Evolutionary conservation across 106 monocot genomes (phyloP).

Genomic region (Dendrobium nobile): DNA sequence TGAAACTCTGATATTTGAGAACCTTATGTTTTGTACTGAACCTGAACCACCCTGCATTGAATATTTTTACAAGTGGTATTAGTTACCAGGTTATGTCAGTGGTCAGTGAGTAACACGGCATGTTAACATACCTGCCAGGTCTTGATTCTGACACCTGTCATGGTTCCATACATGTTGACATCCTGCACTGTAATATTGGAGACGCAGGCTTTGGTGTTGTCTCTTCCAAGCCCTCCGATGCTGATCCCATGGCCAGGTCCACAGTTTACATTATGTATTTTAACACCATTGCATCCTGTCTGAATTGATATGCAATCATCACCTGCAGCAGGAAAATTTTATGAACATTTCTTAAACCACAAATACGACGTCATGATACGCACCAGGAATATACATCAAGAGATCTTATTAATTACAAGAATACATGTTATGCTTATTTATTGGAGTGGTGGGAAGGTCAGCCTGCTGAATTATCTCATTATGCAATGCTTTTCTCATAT

Average conservation of each 20-base stretch:
- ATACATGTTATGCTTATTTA: not conserved
- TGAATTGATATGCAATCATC: conserved; percentile 95
- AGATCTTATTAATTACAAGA: not conserved
- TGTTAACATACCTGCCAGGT: conserved; percentile 75
- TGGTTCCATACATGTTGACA: conserved; percentile 62
- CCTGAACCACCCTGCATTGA: conserved; percentile 80
- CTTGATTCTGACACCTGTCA: conserved; percentile 81
- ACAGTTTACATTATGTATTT: conserved; percentile 72
- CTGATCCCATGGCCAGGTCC: conserved; percentile 97
- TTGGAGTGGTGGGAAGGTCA: not conserved
- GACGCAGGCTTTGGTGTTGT: conserved; percentile 85
- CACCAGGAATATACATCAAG: no score
- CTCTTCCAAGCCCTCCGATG: conserved; percentile 85
- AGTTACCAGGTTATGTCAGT: not conserved
- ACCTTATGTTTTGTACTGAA: conserved; percentile 52
- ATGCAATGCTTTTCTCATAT: not conserved
- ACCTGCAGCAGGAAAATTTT: conserved; percentile 26
- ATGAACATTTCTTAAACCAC: no score
- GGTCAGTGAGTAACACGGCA: no score
- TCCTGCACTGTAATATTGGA: conserved; percentile 83
- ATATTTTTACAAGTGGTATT: not conserved
- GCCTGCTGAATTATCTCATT: not conserved
- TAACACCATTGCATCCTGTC: conserved; percentile 73
- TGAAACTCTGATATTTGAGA: conserved; percentile 72
- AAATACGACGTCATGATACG: no score